Percentiles rank a stretch among this genome's conserved stretches.
Conservation (phyloP, 2,329 filamentous ascomycete species). For the Setomelanomma holmii region DNA sequence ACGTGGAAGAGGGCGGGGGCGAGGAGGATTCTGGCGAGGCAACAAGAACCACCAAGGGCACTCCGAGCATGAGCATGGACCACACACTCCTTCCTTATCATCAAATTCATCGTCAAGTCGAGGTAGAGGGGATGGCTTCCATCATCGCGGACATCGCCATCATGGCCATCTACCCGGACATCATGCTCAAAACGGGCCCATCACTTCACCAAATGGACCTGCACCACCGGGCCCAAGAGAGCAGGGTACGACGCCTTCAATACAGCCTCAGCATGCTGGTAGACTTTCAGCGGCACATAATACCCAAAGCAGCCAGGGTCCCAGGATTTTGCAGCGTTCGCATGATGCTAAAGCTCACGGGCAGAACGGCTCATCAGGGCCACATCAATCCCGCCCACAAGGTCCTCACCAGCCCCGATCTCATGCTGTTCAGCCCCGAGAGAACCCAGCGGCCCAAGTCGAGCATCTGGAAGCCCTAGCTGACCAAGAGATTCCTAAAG, state of each 20-base stretch:
- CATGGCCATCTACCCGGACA: slow-evolving; percentile 4
- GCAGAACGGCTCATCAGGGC: slow-evolving; percentile 4
- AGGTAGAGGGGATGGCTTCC: slow-evolving; percentile 13
- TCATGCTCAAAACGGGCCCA: slow-evolving; percentile 8
- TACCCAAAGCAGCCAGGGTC: slow-evolving; percentile 9
- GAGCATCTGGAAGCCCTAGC: slow-evolving; percentile 54
- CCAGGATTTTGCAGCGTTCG: slow-evolving; percentile 32
- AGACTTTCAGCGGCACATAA: too few species aligned
- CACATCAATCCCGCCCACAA: slow-evolving; percentile 22
- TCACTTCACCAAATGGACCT: not conserved
- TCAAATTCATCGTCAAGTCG: slow-evolving; percentile 7
- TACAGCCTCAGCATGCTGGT: too few species aligned
- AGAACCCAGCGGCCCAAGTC: slow-evolving; percentile 44
- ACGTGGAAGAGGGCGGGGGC: slow-evolving; percentile 30
- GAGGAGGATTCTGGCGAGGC: slow-evolving; percentile 20
- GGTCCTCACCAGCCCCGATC: slow-evolving; percentile 19
- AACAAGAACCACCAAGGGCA: slow-evolving; percentile 11
- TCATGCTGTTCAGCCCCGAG: slow-evolving; percentile 22
- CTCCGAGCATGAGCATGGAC: slow-evolving; percentile 17
- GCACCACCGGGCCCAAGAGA: not conserved
- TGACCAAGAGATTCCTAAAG: slow-evolving; percentile 59
- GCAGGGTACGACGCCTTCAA: too few species aligned
- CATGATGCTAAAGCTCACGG: slow-evolving; percentile 12
- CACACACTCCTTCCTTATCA: slow-evolving; percentile 10
- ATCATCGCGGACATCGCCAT: slow-evolving; percentile 17